These are phyloP conservation scores for Neurospora tetraspora DNA, from an alignment of 495 filamentous ascomycete genomes.

Conservation along the genomic window DNA sequence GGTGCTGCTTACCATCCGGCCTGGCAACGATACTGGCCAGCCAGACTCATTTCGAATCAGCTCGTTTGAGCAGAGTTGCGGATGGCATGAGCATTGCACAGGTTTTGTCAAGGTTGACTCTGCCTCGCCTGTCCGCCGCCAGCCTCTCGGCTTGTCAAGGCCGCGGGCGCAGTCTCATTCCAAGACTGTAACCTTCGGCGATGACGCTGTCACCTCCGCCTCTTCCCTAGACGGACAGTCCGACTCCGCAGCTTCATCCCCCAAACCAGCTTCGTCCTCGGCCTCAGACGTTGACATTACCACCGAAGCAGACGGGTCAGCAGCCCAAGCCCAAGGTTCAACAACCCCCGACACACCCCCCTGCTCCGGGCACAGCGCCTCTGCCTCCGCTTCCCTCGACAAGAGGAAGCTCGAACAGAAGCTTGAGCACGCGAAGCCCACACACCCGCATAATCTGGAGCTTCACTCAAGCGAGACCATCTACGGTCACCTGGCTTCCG, in stretches of 20 bases:
- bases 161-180: conserved; percentile 5
- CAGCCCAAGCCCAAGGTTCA: background rate
- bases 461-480: conserved; percentile 1
- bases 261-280: conserved; percentile 7
- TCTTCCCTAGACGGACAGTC: conserved; percentile 1
- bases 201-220: background rate
- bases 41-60: conserved; percentile 28
- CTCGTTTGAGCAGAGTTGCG: conserved; percentile 21
- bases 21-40: background rate
- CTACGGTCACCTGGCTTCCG: conserved; percentile 9
- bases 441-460: background rate
- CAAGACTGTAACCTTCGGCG: background rate
- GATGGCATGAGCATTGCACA: conserved; percentile 21
- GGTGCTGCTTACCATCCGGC: conserved; percentile 16
- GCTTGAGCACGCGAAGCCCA: conserved; percentile 1
- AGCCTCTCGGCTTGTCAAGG: conserved; percentile 3
- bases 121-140: conserved; percentile 14
- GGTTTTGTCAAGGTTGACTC: conserved; percentile 28
- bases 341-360: conserved; percentile 8
- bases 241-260: conserved; percentile 5
- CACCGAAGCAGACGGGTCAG: background rate
- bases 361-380: background rate
- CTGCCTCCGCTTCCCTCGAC: background rate
- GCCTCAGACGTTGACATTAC: conserved; percentile 9
- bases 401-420: conserved; percentile 1